Evolutionary conservation across 2,329 filamentous ascomycete species (phyloP), one percentile per base, ranked within the genome.

Genomic region (Sporothrix luriei): DNA sequence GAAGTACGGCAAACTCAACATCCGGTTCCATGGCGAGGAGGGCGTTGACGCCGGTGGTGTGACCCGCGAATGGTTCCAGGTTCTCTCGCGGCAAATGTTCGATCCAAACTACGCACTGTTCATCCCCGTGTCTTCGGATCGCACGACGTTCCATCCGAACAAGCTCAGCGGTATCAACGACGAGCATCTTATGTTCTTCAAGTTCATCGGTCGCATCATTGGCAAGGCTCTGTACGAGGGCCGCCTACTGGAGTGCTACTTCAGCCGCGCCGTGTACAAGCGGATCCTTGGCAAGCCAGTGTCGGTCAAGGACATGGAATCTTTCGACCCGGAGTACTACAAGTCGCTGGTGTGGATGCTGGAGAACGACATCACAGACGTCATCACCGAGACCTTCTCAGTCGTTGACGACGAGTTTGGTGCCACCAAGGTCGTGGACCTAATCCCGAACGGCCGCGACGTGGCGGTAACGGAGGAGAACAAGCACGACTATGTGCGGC

Each of bases 301-400:
- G 52, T 97, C 94, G 10, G 91, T 99, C 80, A 99, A 99, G 83
- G 95, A 99, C 76, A 98, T 99, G 93, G 95, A 99, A 80, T 97
- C 94, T 26, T 91, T 99, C 72, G 95, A 99, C 78, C 90, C 97
- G 3, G 94, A 99, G 76, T 99, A 99, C 82, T 97, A 98, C 87
- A 99, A 98, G 80, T 98, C 94, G 16, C 86, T 99, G 26, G 88
- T 95, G 71, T 99, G 96, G 96, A 98, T 99, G 89, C 85, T 98
- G 70, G 92, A 97, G 78, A 98, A 99, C 76, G 94, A 99, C 77
- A 99, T 99, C 75, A 97, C 94, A 4, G 95, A 98, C 76, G 93
- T 98, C 76, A 95, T 98, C 75, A 95, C 92, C 2, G 94, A 99
- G 81, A 97, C 92, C 1, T 98, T 99, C 78, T 95, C 94, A 13